These are phyloP conservation scores for Amaranthus tricolor DNA, from an alignment of 179 eudicot genomes.

Conservation along the genomic window DNA sequence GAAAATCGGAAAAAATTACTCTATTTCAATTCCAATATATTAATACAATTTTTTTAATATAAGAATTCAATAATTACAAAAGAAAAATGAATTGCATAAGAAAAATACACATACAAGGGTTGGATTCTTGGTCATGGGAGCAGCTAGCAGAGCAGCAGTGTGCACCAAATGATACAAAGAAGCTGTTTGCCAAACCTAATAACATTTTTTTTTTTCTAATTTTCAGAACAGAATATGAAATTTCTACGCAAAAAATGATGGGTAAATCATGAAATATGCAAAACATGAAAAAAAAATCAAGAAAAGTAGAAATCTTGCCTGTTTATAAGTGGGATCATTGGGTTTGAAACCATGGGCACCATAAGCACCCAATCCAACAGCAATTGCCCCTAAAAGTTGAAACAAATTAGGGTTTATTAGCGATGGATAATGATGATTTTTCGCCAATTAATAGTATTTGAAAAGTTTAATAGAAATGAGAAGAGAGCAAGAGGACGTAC, in stretches of 20 bases:
- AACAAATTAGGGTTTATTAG: background rate
- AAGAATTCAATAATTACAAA: constrained; percentile 10
- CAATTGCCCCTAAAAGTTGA: constrained; percentile 58
- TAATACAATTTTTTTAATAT: background rate
- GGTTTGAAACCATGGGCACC: constrained; percentile 93
- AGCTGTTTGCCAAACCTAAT: constrained; percentile 95
- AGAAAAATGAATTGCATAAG: background rate
- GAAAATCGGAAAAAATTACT: too few species aligned
- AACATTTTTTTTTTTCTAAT: background rate
- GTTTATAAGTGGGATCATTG: constrained; percentile 65
- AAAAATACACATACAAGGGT: constrained; percentile 51
- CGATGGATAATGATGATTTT: background rate
- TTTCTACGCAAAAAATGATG: background rate
- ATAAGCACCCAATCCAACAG: constrained; percentile 82
- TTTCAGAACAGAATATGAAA: background rate
- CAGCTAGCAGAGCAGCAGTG: constrained; percentile 75
- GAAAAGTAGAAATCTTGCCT: constrained; percentile 35
- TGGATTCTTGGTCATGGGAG: constrained; percentile 70
- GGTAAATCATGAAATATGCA: background rate
- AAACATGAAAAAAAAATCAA: background rate
- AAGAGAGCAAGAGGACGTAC: constrained; percentile 27
- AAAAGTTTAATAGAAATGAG: background rate
- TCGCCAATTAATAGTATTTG: background rate
- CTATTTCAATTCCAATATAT: too few species aligned
- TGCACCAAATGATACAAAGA: constrained; percentile 86